A percentile compares a stretch with the other conserved stretches of the same genome.
phyloP scores from a whole-genome alignment of 192 early-diverging fungal species.

The Podila minutissima region DNA sequence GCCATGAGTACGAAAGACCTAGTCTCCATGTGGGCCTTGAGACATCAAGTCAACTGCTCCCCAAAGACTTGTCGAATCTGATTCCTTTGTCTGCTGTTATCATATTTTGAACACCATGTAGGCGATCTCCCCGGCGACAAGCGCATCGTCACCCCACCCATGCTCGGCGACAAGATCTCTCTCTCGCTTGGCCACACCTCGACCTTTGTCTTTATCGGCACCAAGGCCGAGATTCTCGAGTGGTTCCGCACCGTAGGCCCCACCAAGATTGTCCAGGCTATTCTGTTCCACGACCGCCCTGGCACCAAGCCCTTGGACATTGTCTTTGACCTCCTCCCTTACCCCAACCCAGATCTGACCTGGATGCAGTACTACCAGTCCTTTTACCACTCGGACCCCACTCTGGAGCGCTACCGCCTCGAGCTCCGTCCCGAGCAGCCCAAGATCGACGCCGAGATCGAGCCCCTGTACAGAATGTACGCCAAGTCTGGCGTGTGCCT shows the following conservation, averaged over 20 bases:
- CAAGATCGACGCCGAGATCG: constrained; percentile 49
- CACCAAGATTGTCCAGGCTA: constrained; percentile 33
- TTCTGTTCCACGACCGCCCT: constrained; percentile 49
- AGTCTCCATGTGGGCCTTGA: neutral
- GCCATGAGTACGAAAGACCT: constrained; percentile 33
- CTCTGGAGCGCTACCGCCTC: constrained; percentile 44
- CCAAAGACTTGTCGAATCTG: neutral
- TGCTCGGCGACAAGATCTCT: constrained; percentile 54
- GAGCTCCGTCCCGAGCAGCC: constrained; percentile 57
- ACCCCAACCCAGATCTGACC: constrained; percentile 57
- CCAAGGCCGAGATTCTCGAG: constrained; percentile 55
- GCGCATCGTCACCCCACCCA: constrained; percentile 56
- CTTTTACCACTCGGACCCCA: constrained; percentile 51
- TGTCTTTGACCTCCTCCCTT: constrained; percentile 58
- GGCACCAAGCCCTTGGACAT: constrained; percentile 46
- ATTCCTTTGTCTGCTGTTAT: neutral
- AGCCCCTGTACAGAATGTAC: constrained; percentile 54
- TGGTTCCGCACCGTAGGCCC: constrained; percentile 55
- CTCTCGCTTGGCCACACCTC: constrained; percentile 54
- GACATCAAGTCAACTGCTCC: neutral
- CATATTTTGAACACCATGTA: neutral
- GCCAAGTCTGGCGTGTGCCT: constrained; percentile 51
- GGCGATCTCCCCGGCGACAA: constrained; percentile 44
- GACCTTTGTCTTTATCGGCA: constrained; percentile 60
- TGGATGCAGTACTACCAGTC: constrained; percentile 51